Conservation (phyloP, 1,284 basidiomycete genomes). For the Moesziomyces antarcticus region DNA sequence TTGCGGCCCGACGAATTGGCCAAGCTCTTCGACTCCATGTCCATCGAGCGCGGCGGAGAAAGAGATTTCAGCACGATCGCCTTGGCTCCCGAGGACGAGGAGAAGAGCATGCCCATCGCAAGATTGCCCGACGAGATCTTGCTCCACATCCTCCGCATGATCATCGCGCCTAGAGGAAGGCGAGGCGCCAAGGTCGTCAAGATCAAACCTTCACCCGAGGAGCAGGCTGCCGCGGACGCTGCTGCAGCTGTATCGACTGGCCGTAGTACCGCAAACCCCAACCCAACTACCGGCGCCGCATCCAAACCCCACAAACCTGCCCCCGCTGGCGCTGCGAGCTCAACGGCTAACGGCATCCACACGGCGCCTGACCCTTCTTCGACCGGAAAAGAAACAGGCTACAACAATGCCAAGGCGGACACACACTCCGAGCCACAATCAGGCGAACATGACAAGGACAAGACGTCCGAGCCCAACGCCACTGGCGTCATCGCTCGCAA, state of each 20-base stretch:
- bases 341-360: not conserved
- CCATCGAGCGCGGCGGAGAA: slow-evolving; percentile 40
- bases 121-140: slow-evolving; percentile 62
- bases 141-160: slow-evolving; percentile 47
- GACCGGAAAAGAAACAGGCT: slow-evolving; percentile 1
- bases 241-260: slow-evolving; percentile 28
- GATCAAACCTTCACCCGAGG: slow-evolving; percentile 42
- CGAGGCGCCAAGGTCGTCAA: slow-evolving; percentile 53
- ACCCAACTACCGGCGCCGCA: not conserved
- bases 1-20: slow-evolving; percentile 40
- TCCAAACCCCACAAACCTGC: slow-evolving; percentile 11
- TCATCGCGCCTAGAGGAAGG: slow-evolving; percentile 48
- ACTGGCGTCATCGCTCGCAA: slow-evolving; percentile 17
- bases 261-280: not conserved
- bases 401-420: slow-evolving; percentile 1
- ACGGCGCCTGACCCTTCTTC: not conserved
- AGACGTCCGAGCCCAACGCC: slow-evolving; percentile 6
- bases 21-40: slow-evolving; percentile 35
- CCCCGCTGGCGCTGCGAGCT: not conserved
- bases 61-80: slow-evolving; percentile 32
- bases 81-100: slow-evolving; percentile 54
- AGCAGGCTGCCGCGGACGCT: slow-evolving; percentile 35
- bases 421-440: slow-evolving; percentile 3
- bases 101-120: slow-evolving; percentile 37
- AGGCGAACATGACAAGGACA: slow-evolving; percentile 6